Conservation (phyloP, 257 asterid species). For the Solanum appendiculatum region DNA sequence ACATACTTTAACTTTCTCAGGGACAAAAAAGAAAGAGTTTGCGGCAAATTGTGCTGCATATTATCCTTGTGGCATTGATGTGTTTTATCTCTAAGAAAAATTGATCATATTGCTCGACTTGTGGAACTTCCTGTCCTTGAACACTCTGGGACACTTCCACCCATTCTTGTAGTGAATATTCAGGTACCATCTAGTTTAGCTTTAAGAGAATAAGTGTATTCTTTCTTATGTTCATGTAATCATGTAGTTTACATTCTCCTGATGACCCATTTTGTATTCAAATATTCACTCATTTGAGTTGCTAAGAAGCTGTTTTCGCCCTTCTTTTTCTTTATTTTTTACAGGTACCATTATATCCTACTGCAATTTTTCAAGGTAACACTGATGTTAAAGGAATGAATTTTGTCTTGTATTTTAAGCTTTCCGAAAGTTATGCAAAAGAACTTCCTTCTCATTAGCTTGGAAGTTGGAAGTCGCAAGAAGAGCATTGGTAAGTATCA, state of each 20-base stretch:
- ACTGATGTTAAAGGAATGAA: constrained; percentile 40
- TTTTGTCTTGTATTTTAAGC: constrained; percentile 35
- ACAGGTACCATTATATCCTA: constrained; percentile 35
- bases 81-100: no score
- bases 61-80: not conserved
- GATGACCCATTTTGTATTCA: not conserved
- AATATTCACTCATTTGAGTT: not conserved
- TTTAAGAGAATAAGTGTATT: not conserved
- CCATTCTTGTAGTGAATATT: constrained; percentile 79
- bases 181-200: constrained; percentile 31
- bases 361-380: constrained; percentile 34
- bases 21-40: no score
- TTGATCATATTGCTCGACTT: not conserved
- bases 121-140: not conserved
- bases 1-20: no score
- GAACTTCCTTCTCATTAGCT: constrained; percentile 30
- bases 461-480: no score
- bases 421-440: constrained; percentile 27
- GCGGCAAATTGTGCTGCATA: constrained; percentile 38
- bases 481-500: no score
- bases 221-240: not conserved
- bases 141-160: constrained; percentile 59
- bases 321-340: not conserved
- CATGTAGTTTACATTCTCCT: not conserved
- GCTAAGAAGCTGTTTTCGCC: not conserved